Evolutionary conservation across 169 alveolate genomes (phyloP).

Genomic region (Plasmodium malariae): DNA sequence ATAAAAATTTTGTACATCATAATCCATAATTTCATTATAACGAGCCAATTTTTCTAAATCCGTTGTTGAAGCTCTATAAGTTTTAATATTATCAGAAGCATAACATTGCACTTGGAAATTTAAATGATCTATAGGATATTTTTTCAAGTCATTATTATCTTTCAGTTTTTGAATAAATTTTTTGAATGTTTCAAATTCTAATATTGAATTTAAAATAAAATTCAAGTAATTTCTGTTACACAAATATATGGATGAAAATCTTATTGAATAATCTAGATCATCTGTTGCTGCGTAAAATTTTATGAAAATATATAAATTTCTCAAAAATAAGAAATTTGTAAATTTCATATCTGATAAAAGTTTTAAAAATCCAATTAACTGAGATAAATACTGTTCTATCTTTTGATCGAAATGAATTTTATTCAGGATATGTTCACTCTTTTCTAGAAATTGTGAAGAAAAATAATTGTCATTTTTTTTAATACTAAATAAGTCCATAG

Average conservation of each 20-base stretch:
- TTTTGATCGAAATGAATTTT: not conserved
- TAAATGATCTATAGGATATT: constrained; percentile 20
- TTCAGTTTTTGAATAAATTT: constrained; percentile 19
- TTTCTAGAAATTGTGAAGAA: not conserved
- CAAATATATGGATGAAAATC: constrained; percentile 24
- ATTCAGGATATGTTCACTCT: constrained; percentile 22
- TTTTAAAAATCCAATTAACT: constrained; percentile 65
- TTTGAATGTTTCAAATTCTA: constrained; percentile 67
- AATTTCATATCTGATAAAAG: constrained; percentile 74
- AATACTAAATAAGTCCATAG: constrained; percentile 16
- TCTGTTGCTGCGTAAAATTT: constrained; percentile 63
- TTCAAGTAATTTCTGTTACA: constrained; percentile 52
- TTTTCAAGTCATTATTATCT: not conserved
- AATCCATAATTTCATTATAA: constrained; percentile 1
- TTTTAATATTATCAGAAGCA: constrained; percentile 33
- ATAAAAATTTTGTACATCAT: constrained; percentile 16
- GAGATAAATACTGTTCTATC: constrained; percentile 31
- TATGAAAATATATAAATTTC: constrained; percentile 51
- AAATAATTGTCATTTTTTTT: constrained; percentile 3
- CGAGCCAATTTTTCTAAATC: constrained; percentile 5
- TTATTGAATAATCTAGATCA: constrained; percentile 46
- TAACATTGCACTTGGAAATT: constrained; percentile 45
- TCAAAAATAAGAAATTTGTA: constrained; percentile 61
- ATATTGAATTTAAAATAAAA: constrained; percentile 48
- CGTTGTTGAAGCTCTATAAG: not conserved